Evolutionary conservation across 805 yeast species (phyloP).

Genomic region (Candida sithepensis): DNA sequence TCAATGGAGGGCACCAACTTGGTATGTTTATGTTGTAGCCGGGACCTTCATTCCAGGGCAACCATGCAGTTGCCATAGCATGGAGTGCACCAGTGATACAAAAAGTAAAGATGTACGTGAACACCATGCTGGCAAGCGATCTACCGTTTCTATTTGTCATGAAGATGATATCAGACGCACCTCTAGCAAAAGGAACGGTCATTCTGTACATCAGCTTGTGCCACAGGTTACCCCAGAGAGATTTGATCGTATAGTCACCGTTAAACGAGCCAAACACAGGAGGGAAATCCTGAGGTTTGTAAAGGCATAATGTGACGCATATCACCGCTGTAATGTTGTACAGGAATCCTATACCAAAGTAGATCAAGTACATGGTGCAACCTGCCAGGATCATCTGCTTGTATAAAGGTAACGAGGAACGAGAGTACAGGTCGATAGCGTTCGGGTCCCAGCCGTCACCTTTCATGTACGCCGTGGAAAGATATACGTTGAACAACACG

Average conservation of each 20-base stretch:
- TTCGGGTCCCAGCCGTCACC: conserved; percentile 12
- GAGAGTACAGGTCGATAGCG: conserved; percentile 5
- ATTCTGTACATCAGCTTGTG: conserved; percentile 13
- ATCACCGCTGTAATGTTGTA: conserved; percentile 4
- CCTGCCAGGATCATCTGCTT: conserved; percentile 8
- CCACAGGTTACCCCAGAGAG: conserved; percentile 17
- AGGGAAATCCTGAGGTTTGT: conserved; percentile 7
- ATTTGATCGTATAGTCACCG: conserved; percentile 8
- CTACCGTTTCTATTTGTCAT: not conserved
- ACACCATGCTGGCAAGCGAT: not conserved
- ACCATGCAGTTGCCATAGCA: conserved; percentile 10
- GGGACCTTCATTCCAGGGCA: conserved; percentile 9
- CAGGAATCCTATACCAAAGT: conserved; percentile 6
- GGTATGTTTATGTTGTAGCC: conserved; percentile 12
- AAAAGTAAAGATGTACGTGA: conserved; percentile 10
- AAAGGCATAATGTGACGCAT: not conserved
- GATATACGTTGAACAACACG: conserved; percentile 5
- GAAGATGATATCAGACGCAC: not conserved
- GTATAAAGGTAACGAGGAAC: conserved; percentile 6
- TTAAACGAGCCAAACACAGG: conserved; percentile 14
- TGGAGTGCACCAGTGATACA: conserved; percentile 13
- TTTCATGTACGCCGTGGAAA: conserved; percentile 7
- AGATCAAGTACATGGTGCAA: conserved; percentile 8
- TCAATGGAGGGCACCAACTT: conserved; percentile 6
- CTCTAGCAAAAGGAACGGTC: conserved; percentile 9